Evolutionary conservation across 805 yeast genomes (phyloP).

Genomic region (Candida silvicultrix): DNA sequence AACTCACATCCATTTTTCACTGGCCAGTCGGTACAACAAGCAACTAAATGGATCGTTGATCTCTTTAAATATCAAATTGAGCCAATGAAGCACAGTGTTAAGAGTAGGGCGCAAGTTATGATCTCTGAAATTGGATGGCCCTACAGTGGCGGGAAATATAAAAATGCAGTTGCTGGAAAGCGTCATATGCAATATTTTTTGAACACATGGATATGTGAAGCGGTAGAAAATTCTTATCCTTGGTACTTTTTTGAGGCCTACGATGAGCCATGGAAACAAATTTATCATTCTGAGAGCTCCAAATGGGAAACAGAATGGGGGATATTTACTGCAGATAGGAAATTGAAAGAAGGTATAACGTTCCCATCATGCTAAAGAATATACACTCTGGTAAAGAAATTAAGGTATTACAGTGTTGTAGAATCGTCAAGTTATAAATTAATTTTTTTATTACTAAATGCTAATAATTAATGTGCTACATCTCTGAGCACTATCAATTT

Average conservation of each 20-base stretch:
- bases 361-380: conserved; percentile 34
- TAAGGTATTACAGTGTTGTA: background rate
- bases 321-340: conserved; percentile 42
- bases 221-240: conserved; percentile 29
- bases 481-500: conserved; percentile 26
- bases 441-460: too few species aligned
- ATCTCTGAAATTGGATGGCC: conserved; percentile 76
- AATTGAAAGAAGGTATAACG: conserved; percentile 34
- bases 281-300: conserved; percentile 40
- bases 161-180: conserved; percentile 40
- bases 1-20: conserved; percentile 66
- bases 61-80: conserved; percentile 37
- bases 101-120: conserved; percentile 26
- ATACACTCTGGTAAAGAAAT: conserved; percentile 23
- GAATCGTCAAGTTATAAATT: background rate
- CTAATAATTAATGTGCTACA: background rate
- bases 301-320: conserved; percentile 76
- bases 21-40: conserved; percentile 41
- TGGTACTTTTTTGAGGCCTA: conserved; percentile 67
- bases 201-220: conserved; percentile 44
- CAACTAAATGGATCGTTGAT: conserved; percentile 48
- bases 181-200: conserved; percentile 41
- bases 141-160: conserved; percentile 45
- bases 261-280: conserved; percentile 65
- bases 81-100: conserved; percentile 26